Evolutionary conservation across 768 basidiomycete species (phyloP).

Genomic region (Tulasnella sp.): DNA sequence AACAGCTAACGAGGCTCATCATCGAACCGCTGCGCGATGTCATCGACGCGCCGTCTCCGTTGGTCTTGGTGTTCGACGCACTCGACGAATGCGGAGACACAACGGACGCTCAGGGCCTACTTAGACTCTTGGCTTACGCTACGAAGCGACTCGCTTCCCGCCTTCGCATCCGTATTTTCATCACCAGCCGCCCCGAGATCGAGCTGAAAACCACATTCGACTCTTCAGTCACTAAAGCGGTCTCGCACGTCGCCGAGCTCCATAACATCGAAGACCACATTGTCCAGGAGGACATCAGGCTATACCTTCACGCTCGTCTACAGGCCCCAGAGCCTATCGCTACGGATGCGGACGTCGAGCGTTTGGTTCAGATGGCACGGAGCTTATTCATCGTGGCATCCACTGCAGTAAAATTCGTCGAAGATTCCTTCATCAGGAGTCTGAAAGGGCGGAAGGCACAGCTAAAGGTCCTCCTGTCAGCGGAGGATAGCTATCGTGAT

Average conservation of each 20-base stretch:
- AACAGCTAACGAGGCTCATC: constrained; percentile 20
- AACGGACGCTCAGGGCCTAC: constrained; percentile 12
- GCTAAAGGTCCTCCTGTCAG: background rate
- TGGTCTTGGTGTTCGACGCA: constrained; percentile 28
- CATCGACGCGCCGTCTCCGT: background rate
- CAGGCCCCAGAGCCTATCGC: background rate
- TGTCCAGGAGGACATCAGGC: constrained; percentile 2
- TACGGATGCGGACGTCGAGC: background rate
- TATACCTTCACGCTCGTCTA: constrained; percentile 7
- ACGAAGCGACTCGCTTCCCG: constrained; percentile 22
- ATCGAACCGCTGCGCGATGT: constrained; percentile 3
- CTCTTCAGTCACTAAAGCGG: background rate
- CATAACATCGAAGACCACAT: too few relatives aligned
- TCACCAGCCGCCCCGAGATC: too few relatives aligned
- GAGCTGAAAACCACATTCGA: constrained; percentile 18
- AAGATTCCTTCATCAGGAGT: background rate
- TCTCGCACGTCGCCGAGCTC: background rate
- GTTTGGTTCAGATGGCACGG: background rate
- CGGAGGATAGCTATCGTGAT: too few relatives aligned
- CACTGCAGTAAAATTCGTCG: constrained; percentile 8
- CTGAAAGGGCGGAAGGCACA: background rate
- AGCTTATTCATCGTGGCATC: constrained; percentile 3
- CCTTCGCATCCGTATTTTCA: constrained; percentile 26
- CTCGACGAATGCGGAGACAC: constrained; percentile 19
- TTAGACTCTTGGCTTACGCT: constrained; percentile 21